Base-by-base conservation (phyloP, 371 early-diverging fungal genomes). In the Rhizopus arrhizus region DNA sequence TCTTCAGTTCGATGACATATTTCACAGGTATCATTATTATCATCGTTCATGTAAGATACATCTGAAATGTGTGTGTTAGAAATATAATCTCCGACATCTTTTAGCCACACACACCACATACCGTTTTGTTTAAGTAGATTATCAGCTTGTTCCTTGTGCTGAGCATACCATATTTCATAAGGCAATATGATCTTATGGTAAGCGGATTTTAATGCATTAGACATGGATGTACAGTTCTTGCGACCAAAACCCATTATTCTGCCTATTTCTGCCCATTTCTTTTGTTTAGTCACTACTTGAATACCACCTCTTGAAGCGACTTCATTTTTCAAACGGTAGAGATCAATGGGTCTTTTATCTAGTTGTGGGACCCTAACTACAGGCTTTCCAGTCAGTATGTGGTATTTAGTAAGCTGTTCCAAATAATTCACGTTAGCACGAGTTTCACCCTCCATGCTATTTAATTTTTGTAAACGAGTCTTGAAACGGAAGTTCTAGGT, bases 231-330 rank as follows among this genome's bases (percentile, higher is more conserved):
- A 64, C 91, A 91, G 58, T 84, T 89, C 66, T 80, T 89, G 41
- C 89, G 84, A 46, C 85, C 86, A 53, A 91, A 88, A 31, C 91
- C 90, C 46, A 95, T 69, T 10, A 79, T 81, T 16, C 91, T 81
- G 12, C 92, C 95, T 49, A 97, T 90, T 68, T 91, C 91, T 13
- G 91, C 91, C 97, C 97, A 97, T 58, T 88, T 86, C 65, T 94
- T 94, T 54, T 80, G 65, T n/a, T 81, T 73, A 29, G 89, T 91
- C 31, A 94, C 92, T 88, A 90, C 73, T 52, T 90, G 77, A 43
- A 82, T 86, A 6, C 97, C 97, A 29, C 96, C 96, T 55, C 91
- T 80, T 7, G 67, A 62, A 0, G 83, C 81, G 0, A 97, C 96
- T 61, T 92, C 92, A 68, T 89, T 90, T 62, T 91, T 91, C 31